phyloP scores from a whole-genome alignment of 768 basidiomycete species.

The Psilocybe subaeruginosa region DNA sequence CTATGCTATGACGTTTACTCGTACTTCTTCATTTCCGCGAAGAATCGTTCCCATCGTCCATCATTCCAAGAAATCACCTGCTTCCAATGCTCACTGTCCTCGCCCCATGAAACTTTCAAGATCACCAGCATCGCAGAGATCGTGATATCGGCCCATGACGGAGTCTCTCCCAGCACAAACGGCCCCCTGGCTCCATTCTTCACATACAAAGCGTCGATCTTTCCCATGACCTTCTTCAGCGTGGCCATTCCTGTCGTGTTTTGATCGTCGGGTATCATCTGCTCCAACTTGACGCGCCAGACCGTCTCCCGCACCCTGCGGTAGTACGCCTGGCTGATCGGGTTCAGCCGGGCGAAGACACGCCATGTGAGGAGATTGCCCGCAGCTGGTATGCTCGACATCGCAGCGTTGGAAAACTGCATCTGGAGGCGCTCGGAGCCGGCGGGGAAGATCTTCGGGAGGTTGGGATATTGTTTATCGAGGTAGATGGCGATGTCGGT shows the following conservation, averaged over 20 bases:
- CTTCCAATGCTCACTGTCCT: constrained; percentile 37
- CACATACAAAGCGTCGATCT: constrained; percentile 18
- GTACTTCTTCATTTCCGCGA: constrained; percentile 27
- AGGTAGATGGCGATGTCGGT: constrained; percentile 48
- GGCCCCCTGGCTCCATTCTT: constrained; percentile 17
- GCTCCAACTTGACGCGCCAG: neutral
- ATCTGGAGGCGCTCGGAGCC: constrained; percentile 13
- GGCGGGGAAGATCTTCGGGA: constrained; percentile 37
- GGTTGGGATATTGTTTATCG: constrained; percentile 48
- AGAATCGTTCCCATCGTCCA: constrained; percentile 31
- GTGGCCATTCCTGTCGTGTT: constrained; percentile 17
- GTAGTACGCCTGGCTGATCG: neutral
- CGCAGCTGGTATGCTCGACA: neutral
- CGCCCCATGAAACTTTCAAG: constrained; percentile 29
- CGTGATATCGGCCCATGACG: constrained; percentile 37
- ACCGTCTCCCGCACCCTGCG: neutral
- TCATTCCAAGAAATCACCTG: constrained; percentile 29
- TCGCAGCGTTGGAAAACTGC: neutral
- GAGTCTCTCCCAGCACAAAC: constrained; percentile 30
- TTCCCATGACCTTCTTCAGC: constrained; percentile 18
- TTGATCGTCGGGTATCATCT: neutral
- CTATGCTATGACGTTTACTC: neutral
- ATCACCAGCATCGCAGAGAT: constrained; percentile 28
- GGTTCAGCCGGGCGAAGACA: neutral
- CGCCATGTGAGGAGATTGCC: neutral